Evolutionary conservation across 306 rosid genomes (phyloP), one percentile per base, ranked within the genome.

Genomic region (Alnus glutinosa): DNA sequence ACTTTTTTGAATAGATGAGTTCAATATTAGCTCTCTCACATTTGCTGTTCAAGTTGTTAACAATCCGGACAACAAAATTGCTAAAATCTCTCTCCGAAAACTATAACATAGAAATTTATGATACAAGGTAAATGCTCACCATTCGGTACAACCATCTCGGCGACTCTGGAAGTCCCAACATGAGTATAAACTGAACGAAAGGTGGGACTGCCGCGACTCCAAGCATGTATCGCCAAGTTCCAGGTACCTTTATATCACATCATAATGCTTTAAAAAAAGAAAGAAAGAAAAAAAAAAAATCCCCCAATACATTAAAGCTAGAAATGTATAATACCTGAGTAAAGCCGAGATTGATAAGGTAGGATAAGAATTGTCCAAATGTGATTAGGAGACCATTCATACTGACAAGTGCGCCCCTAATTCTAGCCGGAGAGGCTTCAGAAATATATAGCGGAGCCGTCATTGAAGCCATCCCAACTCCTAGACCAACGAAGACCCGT

Each of bases 171-270:
- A 94, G 97, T 3, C 91, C 86, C 47, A 75, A 67, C 98, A 94
- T 89, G 58, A 92, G 69, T 19, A 85, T 1, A 67, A 94, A 90
- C 82, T 94, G 97, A 66, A 94, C 44, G 42, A 87, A 0, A 34
- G 97, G 89, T 0, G 97, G 97, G 58, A 92, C 4, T 49, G 88
- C 97, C 4, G 98, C 93, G 50, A 92, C 89, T 30, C 97, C 97
- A 75, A 94, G 89, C 98, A 94, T 90, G 85, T 91, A 89, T 59
- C 98, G 93, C 98, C 98, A 92, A 2, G 97, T 89, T 58, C 94
- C 91, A 3, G 81, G 83, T 0, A 83, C 83, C 97, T 94, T 78
- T 82, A 86, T 42, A 42, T 42, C 46, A 57, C 46, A 85, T 44
- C 58, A 51, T 57, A 51, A 42, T 42, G 5, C 7, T 42, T 42